Base-by-base conservation (phyloP, 495 filamentous ascomycete genomes). In the Lasiosphaeria hispida region DNA sequence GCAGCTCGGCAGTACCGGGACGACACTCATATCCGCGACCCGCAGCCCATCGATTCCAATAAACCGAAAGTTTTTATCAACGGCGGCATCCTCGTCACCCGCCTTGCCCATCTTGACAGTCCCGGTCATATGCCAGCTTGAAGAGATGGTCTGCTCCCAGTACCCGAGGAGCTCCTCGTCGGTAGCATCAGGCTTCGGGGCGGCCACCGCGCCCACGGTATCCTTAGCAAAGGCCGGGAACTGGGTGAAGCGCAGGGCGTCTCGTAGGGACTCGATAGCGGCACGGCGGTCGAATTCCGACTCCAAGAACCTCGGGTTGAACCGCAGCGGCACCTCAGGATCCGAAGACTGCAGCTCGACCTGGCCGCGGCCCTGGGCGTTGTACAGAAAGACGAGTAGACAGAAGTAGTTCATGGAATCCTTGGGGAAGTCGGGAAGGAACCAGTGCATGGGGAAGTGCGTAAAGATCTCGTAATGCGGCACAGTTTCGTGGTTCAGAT, bases 21-120 rank as follows among this genome's bases (percentile, higher is more conserved):
- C 73, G 44, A 86, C 80, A 61, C 84, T 87, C 72, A 85, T 81
- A 73, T 90, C 87, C 3, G 79, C 83, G 4, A 89, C 76, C 9
- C 87, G 77, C 58, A 90, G 66, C 0, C 72, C 70, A 42, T 83
- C 69, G 15, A 86, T 62, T 0, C 85, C 87, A 6, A 75, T 63
- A 0, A 89, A 75, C 33, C 75, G 72, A 35, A 87, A 85, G 3
- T 73, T 60, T 0, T 38, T 72, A 59, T 88, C 84, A 23, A 89
- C 83, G 7, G 75, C 83, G 7, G 78, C 79, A 35, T 77, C 71
- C 4, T 56, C 56, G 17, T 80, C 80, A 0, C 71, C 77, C 0
- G 54, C 7, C 42, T 60, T 72, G 0, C 86, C 86, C 84, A 89
- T 89, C 67, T 82, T 83, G 36, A 74, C 75, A 1, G 85, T 87